Evolutionary conservation across 75 land plant genomes (phyloP).

Genomic region (Picea sitchensis): DNA sequence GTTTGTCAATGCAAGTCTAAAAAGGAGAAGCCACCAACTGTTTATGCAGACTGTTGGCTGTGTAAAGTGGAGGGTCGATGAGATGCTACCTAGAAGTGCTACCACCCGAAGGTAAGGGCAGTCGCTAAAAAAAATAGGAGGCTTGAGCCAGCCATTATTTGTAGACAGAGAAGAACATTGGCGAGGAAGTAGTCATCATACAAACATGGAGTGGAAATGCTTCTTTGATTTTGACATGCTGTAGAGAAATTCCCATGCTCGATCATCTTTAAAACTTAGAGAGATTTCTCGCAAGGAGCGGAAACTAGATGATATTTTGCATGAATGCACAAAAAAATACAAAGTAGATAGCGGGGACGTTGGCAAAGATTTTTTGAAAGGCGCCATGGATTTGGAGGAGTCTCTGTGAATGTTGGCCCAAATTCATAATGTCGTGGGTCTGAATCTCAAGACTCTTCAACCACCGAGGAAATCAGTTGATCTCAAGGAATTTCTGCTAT

Average conservation of each 20-base stretch:
- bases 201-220: too few species aligned
- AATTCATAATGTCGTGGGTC: slow-evolving; percentile 41
- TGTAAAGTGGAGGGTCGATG: too few species aligned
- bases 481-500: not conserved
- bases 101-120: too few species aligned
- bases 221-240: not conserved
- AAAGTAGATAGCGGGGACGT: slow-evolving; percentile 24
- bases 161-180: too few species aligned
- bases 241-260: not conserved
- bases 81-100: too few species aligned
- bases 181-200: too few species aligned
- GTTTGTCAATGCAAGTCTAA: too few species aligned
- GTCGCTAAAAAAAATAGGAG: too few species aligned
- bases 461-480: not conserved
- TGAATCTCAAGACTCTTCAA: not conserved
- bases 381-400: slow-evolving; percentile 57
- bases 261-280: not conserved
- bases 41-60: too few species aligned
- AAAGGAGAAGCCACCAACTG: too few species aligned
- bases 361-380: slow-evolving; percentile 39
- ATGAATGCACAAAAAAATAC: not conserved
- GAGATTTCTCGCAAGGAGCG: not conserved
- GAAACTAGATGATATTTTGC: not conserved
- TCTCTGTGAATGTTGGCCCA: slow-evolving; percentile 44
- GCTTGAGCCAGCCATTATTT: too few species aligned